Percentiles rank a stretch among this genome's conserved stretches.
Evolutionary conservation across 2,329 filamentous ascomycete species (phyloP).

Genomic region (Acrodontium crateriforme): DNA sequence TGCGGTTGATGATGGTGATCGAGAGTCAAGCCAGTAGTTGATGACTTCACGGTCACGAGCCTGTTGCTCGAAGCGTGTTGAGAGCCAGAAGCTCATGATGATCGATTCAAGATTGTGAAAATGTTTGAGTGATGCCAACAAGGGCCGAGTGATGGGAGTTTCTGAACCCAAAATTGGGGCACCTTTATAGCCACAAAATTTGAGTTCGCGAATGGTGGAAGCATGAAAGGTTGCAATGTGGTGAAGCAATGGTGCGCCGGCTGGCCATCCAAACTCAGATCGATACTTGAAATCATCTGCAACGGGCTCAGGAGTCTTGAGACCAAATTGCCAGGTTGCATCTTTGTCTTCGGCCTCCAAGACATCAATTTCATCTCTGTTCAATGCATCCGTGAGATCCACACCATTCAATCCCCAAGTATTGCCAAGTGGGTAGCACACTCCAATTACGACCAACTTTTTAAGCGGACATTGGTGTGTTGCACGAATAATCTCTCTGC

Average conservation of each 20-base stretch:
- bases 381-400: constrained; percentile 14
- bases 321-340: constrained; percentile 13
- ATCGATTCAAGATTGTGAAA: constrained; percentile 30
- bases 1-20: constrained; percentile 26
- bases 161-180: constrained; percentile 26
- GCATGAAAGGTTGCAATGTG: constrained; percentile 29
- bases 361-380: constrained; percentile 9
- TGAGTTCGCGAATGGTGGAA: constrained; percentile 29
- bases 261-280: constrained; percentile 28
- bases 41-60: constrained; percentile 30
- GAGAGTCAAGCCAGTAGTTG: constrained; percentile 29
- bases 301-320: constrained; percentile 7
- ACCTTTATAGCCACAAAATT: constrained; percentile 35
- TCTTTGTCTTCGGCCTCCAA: constrained; percentile 21
- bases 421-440: constrained; percentile 30
- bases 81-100: constrained; percentile 29
- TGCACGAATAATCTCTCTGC: constrained; percentile 31
- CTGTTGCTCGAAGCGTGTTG: constrained; percentile 24
- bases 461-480: constrained; percentile 27
- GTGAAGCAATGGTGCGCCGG: constrained; percentile 26
- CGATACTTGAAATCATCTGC: constrained; percentile 18
- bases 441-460: constrained; percentile 34
- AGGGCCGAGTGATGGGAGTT: constrained; percentile 24
- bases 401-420: constrained; percentile 28
- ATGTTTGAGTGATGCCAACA: constrained; percentile 27